Conservation (phyloP, 495 filamentous ascomycete genomes). For the Penicillium soppii region DNA sequence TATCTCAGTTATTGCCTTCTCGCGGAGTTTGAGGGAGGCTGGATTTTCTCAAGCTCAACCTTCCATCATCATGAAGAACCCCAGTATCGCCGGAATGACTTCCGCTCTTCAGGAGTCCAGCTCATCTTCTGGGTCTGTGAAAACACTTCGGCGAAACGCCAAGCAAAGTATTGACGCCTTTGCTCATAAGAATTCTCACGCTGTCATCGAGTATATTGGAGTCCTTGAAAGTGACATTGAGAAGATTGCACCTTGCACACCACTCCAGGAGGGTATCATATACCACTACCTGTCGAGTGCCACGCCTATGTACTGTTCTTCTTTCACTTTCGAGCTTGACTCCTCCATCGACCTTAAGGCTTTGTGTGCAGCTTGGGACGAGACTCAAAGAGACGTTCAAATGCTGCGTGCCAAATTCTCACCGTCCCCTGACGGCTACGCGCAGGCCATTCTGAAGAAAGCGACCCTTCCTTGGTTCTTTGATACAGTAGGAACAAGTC, state of each 20-base stretch:
- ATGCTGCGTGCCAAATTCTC: slow-evolving; percentile 68
- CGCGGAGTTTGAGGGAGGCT: slow-evolving; percentile 47
- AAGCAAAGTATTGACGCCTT: slow-evolving; percentile 58
- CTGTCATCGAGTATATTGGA: slow-evolving; percentile 45
- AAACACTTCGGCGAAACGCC: slow-evolving; percentile 38
- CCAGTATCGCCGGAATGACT: slow-evolving; percentile 49
- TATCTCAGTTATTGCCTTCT: slow-evolving; percentile 69
- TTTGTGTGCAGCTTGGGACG: slow-evolving; percentile 52
- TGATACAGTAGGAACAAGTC: slow-evolving; percentile 13
- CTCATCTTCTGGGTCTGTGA: slow-evolving; percentile 7
- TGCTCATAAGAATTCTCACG: slow-evolving; percentile 50
- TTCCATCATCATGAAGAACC: slow-evolving; percentile 65
- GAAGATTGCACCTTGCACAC: slow-evolving; percentile 71
- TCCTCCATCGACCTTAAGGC: slow-evolving; percentile 32
- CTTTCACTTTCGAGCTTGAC: slow-evolving; percentile 59
- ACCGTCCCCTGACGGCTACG: slow-evolving; percentile 64
- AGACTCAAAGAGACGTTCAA: slow-evolving; percentile 45
- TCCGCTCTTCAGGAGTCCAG: slow-evolving; percentile 31
- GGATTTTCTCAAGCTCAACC: slow-evolving; percentile 58
- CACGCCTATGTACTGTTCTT: slow-evolving; percentile 64
- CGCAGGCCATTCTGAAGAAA: slow-evolving; percentile 62
- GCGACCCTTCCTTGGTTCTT: slow-evolving; percentile 49
- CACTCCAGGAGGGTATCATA: slow-evolving; percentile 79
- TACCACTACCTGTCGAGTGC: slow-evolving; percentile 58
- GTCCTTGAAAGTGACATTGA: slow-evolving; percentile 54